Evolutionary conservation across 1,284 basidiomycete species (phyloP).

Genomic region (Wolfiporia cocos): DNA sequence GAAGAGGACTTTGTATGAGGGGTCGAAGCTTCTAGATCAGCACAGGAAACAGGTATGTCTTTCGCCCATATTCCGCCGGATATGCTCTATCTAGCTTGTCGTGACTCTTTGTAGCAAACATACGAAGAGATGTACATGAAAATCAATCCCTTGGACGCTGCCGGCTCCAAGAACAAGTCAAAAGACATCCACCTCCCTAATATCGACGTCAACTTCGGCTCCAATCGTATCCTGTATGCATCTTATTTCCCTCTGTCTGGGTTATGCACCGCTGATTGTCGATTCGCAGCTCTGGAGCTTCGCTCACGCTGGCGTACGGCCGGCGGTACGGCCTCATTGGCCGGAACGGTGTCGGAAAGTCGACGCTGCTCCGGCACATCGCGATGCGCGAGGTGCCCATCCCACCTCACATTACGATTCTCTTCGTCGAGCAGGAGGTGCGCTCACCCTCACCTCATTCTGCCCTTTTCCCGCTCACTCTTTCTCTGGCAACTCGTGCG

Average conservation of each 20-base stretch:
- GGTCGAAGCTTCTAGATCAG: slow-evolving; percentile 91
- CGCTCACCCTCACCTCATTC: slow-evolving; percentile 6
- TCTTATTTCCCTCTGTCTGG: slow-evolving; percentile 10
- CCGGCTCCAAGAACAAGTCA: slow-evolving; percentile 85
- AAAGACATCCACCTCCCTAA: slow-evolving; percentile 95
- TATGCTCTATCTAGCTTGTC: background rate
- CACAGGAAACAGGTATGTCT: slow-evolving; percentile 76
- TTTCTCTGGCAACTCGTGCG: no score
- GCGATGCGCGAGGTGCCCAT: slow-evolving; percentile 94
- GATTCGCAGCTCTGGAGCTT: slow-evolving; percentile 63
- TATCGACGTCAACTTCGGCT: slow-evolving; percentile 94
- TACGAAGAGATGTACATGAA: slow-evolving; percentile 99
- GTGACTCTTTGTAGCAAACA: slow-evolving; percentile 55
- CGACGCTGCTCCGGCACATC: slow-evolving; percentile 93
- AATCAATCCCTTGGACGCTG: slow-evolving; percentile 94
- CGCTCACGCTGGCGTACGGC: slow-evolving; percentile 85
- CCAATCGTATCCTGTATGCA: slow-evolving; percentile 87
- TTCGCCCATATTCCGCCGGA: slow-evolving; percentile 8
- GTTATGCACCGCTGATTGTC: background rate
- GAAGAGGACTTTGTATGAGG: slow-evolving; percentile 88
- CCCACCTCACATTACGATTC: slow-evolving; percentile 90
- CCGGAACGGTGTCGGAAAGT: slow-evolving; percentile 94
- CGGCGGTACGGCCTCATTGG: slow-evolving; percentile 85
- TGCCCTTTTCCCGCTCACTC: no score
- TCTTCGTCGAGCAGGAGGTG: slow-evolving; percentile 98